phyloP scores from a whole-genome alignment of 306 rosid species.

The Abrus pulchellus region DNA sequence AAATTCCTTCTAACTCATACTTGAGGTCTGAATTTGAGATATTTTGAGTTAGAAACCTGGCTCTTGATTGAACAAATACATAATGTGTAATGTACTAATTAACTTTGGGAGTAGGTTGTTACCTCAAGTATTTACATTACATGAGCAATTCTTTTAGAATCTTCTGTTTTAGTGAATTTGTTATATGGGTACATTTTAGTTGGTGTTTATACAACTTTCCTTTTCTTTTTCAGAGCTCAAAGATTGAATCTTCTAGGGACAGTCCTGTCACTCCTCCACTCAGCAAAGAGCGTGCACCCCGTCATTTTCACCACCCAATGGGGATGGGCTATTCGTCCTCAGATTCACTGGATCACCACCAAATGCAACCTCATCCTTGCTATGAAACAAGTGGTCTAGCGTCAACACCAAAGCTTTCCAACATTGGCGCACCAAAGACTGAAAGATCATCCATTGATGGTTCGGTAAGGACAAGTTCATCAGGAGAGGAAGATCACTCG shows the following conservation, averaged over 20 bases:
- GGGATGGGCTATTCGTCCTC: conserved; percentile 90
- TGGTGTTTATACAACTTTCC: conserved; percentile 12
- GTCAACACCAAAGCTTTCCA: conserved; percentile 76
- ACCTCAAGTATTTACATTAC: neutral
- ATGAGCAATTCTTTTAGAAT: conserved; percentile 24
- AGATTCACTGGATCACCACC: conserved; percentile 79
- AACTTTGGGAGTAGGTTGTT: conserved; percentile 30
- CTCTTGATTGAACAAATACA: conserved; percentile 1
- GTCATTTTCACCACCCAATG: conserved; percentile 60
- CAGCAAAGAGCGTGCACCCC: conserved; percentile 70
- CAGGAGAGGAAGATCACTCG: conserved; percentile 79
- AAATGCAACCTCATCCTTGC: conserved; percentile 63
- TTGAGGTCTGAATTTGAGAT: conserved; percentile 20
- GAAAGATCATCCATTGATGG: conserved; percentile 85
- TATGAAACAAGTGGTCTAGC: conserved; percentile 68
- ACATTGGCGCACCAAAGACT: conserved; percentile 65
- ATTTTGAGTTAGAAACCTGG: neutral
- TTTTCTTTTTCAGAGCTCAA: conserved; percentile 69
- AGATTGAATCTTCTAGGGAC: conserved; percentile 81
- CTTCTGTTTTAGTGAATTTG: conserved; percentile 17
- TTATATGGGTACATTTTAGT: conserved; percentile 8
- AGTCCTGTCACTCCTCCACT: conserved; percentile 92
- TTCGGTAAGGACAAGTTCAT: conserved; percentile 87
- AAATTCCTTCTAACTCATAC: conserved; percentile 31
- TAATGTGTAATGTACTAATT: neutral